These are phyloP conservation scores for Metarhizium guizhouense DNA, from an alignment of 2,329 filamentous ascomycete species.

Conservation along the genomic window DNA sequence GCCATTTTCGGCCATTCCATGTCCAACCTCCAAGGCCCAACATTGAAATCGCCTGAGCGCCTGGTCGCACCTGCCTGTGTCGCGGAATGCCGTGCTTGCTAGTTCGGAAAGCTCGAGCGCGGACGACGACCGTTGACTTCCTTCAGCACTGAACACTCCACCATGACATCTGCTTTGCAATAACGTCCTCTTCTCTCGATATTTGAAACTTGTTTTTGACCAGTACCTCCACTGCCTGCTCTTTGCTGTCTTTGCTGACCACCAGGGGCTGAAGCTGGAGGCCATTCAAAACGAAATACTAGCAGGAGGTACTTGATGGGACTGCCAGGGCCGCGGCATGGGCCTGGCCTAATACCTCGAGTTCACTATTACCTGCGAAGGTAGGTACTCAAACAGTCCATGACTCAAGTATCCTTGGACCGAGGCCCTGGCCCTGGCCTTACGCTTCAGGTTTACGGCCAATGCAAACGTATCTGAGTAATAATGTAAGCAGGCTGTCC, in stretches of 20 bases:
- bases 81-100: background rate
- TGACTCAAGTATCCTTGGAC: background rate
- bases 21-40: background rate
- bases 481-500: background rate
- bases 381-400: background rate
- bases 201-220: background rate
- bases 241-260: background rate
- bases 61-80: background rate
- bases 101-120: background rate
- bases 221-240: background rate
- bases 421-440: background rate
- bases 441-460: slow-evolving; percentile 41
- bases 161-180: background rate
- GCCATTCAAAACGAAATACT: background rate
- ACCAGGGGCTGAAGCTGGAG: background rate
- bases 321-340: background rate
- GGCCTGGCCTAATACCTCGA: background rate
- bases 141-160: background rate
- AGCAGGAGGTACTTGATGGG: background rate
- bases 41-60: background rate
- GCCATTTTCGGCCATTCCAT: too few relatives aligned
- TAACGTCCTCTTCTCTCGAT: background rate
- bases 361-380: background rate
- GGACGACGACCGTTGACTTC: background rate
- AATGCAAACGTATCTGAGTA: slow-evolving; percentile 50